Evolutionary conservation across 345 rosid species (phyloP), one percentile per base, ranked within the genome.

Genomic region (Kernera saxatilis): DNA sequence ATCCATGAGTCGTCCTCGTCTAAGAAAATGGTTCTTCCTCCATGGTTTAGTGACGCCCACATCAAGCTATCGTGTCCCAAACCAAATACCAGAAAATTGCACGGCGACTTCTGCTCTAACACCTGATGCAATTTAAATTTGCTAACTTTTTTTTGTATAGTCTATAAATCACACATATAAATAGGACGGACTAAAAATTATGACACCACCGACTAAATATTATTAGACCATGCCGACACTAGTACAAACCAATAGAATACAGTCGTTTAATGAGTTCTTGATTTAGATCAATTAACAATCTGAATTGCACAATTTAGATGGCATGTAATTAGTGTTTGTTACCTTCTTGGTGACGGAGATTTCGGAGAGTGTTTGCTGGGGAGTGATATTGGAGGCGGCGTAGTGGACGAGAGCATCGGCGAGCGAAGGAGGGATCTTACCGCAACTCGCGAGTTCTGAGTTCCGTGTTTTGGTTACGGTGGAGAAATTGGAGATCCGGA

Each of bases 1-100:
- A 93, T 91, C 97, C 98, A 93, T 0, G 79, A 74, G 73, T 83
- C 78, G 78, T 93, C 92, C 72, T 93, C 96, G 13, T 93, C 97
- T 1, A 93, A 86, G 71, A 93, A 93, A 1, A 91, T 77, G 0
- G 97, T 93, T 36, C 98, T 82, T 39, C 98, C 97, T 0, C 97
- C 92, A 21, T 85, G 80, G 67, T 93, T 93, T 50, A 93, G 86
- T 0, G 92, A 65, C 6, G 85, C 52, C 98, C 97, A 93, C 98
- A 91, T 91, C 15, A 91, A 86, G 79, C 98, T 93, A 78, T 91
- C 98, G 65, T 85, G 85, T 29, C 97, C 97, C 0, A 93, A 79
- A 49, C 98, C 98, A 30, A 91, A 91, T 23, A 93, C 88, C 1
- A 93, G 78, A 77, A 93, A 91, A 73, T 86, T 93, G 84, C 92